Evolutionary conservation across 1,139 yeast genomes (phyloP), one percentile per base, ranked within the genome.

Genomic region (Kodamaea arcana): DNA sequence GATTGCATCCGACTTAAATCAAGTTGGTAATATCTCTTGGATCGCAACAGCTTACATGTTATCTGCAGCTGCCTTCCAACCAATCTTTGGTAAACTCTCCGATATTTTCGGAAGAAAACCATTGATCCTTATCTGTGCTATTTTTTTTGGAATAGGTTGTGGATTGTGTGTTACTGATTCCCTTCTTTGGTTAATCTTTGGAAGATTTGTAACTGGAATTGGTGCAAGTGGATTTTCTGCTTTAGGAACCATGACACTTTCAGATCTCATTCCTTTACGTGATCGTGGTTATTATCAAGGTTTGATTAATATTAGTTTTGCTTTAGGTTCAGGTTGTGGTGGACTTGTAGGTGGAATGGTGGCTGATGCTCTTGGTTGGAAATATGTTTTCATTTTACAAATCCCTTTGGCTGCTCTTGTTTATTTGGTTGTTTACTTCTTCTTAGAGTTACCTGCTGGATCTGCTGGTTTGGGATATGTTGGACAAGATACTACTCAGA

Each of bases 71-170:
- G 75, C 75, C 1, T 68, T 67, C 47, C 75, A 69, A 57, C 96
- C 96, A 1, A 59, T 88, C 16, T 86, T 81, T 47, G 96, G 96
- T 16, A 87, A 86, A 51, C 58, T 88, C 23, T 81, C 94, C 3
- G 96, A 87, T 50, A 84, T 87, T 29, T 86, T 82, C 55, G 96
- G 96, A 15, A 72, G 95, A 47, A 83, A 76, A 51, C 46, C 33
- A 31, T 50, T 61, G 15, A 51, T 69, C 15, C 41, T 68, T 13
- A 40, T 57, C 10, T 69, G 75, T 47, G 54, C 64, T 23, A 43
- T 46, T 1, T 49, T 67, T 29, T 69, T 69, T 45, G 60, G 60
- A 8, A 29, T 64, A 8, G 75, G 75, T 0, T 69, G 75, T 42
- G 39, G 52, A 12, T 59, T 69, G 32, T 65, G 72, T 43, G 63